Base-by-base conservation (phyloP, 352 stramenopile genomes). In the Globisporangium nunn region DNA sequence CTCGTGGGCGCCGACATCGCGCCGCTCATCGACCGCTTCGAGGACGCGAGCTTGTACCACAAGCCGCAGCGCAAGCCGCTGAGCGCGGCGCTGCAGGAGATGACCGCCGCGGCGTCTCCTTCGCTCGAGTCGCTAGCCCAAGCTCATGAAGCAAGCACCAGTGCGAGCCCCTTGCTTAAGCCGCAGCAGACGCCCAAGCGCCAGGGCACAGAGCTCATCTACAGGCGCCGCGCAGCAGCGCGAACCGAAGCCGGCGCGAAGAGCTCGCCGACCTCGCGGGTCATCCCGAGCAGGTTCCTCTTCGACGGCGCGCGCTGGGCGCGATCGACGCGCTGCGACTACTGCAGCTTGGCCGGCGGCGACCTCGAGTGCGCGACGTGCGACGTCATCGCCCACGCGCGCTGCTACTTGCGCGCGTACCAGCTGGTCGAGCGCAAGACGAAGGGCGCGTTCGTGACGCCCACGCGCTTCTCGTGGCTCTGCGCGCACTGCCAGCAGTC, bases 351-450 rank as follows among this genome's bases (percentile, higher is more conserved):
- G 4, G 70, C 69, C 18, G 80, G 77, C 28, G 80, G 80, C 12
- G 80, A 90, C 43, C 64, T 90, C 1, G 75, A 78, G 52, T 90
- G 80, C 39, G 75, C 74, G 15, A 76, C 75, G 2, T 90, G 80
- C 58, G 70, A 90, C 40, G 71, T 90, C 1, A 61, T 90, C 11
- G 80, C 80, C 2, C 80, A 90, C 56, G 72, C 77, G 1, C 53
- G 52, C 23, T 90, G 80, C 56, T 90, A 71, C 48, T 48, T 90
- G 3, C 35, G 55, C 8, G 73, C 68, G 30, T 83, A 76, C 50
- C 65, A 75, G 1, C 56, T 47, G 18, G 64, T 60, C 0, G 28
- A 55, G 29, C 62, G 60, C n/a, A 85, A 81, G 39, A 70, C 64
- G 23, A 80, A 83, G 12, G 67, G 73, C 5, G 68, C 74, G 4